Base-by-base conservation (phyloP, 257 asterid species). In the Thymus quinquecostatus region DNA sequence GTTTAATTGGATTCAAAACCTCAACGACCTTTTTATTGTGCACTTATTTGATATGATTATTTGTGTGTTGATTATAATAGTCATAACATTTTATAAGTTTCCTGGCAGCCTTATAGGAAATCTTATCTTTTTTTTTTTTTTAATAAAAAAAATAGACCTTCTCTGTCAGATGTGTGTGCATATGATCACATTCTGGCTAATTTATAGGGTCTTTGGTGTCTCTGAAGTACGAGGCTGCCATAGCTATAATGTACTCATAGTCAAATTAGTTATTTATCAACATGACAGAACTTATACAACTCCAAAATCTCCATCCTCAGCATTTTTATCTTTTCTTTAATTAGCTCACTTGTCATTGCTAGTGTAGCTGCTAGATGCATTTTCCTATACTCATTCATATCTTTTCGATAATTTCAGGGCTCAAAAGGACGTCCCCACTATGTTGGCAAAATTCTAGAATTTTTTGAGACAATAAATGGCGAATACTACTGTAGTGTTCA, bases 401-500 rank as follows among this genome's bases (percentile, higher is more conserved):
- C 13, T 33, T 68, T 47, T 71, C 62, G 50, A 68, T 71, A 2
- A 40, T 69, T 66, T 9, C 62, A 83, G 87, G 87, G 85, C 61
- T 80, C 83, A 78, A 58, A 72, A 60, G 77, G 83, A 72, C 80
- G 80, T 47, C 54, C 82, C 10, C 73, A 83, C 66, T 83, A 80
- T 72, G 78, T 83, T 56, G 87, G 87, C 44, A 80, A 72, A 71
- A 83, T 83, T 72, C 73, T 78, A 12, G 87, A 83, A 54, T 80
- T 80, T 70, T 83, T 83, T 53, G 78, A 80, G 76, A 75, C 85
- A 45, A 67, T 50, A 41, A 85, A 83, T 32, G 85, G 85, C 43
- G 83, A 78, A 80, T 66, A 83, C 69, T 83, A 80, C 73, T 69
- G 76, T 71, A 83, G 78, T 74, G 83, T 83, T 64, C 87, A 78